Evolutionary conservation across 2,329 filamentous ascomycete species (phyloP).

Genomic region (Nemania abortiva): DNA sequence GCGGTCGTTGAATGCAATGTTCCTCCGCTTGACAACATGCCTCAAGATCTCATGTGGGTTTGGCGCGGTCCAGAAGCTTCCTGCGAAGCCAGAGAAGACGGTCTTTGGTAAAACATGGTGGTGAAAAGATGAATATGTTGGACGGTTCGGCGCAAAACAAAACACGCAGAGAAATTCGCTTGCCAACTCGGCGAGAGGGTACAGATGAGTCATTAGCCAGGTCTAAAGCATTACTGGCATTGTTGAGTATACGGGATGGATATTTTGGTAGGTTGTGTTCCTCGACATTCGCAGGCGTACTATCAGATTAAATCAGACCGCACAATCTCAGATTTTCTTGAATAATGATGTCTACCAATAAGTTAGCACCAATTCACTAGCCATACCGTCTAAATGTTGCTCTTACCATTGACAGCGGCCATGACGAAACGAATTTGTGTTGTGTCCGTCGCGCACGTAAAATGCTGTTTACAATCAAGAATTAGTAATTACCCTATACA

Average conservation of each 20-base stretch:
- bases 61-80: conserved; percentile 43
- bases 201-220: conserved; percentile 52
- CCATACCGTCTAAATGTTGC: not conserved
- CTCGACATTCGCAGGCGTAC: conserved; percentile 21
- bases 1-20: conserved; percentile 52
- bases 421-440: conserved; percentile 99
- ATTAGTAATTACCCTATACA: conserved; percentile 11
- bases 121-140: conserved; percentile 41
- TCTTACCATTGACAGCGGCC: conserved; percentile 96
- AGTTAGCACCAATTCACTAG: conserved; percentile 57
- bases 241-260: conserved; percentile 45
- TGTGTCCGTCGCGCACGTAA: conserved; percentile 98
- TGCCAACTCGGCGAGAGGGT: conserved; percentile 46
- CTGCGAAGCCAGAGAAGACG: conserved; percentile 39
- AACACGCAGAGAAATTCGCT: conserved; percentile 48
- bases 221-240: conserved; percentile 50
- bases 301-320: conserved; percentile 83
- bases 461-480: conserved; percentile 66
- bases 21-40: conserved; percentile 42
- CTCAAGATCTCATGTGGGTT: conserved; percentile 43
- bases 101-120: conserved; percentile 44
- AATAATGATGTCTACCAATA: conserved; percentile 90
- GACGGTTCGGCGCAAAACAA: conserved; percentile 48
- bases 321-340: conserved; percentile 98
- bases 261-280: conserved; percentile 41